Base-by-base conservation (phyloP, 1,139 yeast species). In the Debaryomyces sp. region DNA sequence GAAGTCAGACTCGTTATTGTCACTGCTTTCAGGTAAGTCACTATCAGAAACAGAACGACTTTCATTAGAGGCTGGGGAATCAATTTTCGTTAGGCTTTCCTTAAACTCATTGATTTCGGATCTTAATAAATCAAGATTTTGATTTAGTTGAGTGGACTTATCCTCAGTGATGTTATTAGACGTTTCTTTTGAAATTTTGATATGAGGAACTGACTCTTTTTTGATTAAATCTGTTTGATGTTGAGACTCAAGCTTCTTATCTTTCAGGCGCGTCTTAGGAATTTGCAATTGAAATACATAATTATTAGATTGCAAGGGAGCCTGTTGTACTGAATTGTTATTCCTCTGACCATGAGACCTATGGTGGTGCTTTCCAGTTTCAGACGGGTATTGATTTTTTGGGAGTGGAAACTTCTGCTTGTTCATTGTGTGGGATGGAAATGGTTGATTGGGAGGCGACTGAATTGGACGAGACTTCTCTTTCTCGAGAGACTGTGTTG, bases 81-180 rank as follows among this genome's bases (percentile, higher is more conserved):
- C 77, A 13, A 57, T 55, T 44, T 62, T 66, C 40, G 66, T 66
- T 54, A 75, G 63, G 49, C 77, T 73, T 48, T 76, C 80, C 48
- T 75, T 76, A 52, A 76, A 77, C 49, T 76, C 80, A 53, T 75
- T 75, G 49, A 77, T 74, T 56, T 77, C 81, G 23, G 68, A 63
- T 47, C 80, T 59, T 47, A 77, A 66, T 47, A 75, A 56, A 51
- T 75, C 77, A 50, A 77, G 66, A 51, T 75, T 75, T 47, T 74
- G 77, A 50, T 74, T 74, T 58, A 76, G 62, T 46, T 73, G 73
- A n/a, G 56, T 59, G 0, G 72, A 58, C 48, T 71, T 70, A 41
- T 60, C 59, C 47, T 59, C 49, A 0, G 58, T 48, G 12, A 51
- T 42, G 22, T 61, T 60, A 41, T 62, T 62, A 8, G 68, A 66